Conservation (phyloP, 2,329 filamentous ascomycete species). For the Fusarium begoniae region DNA sequence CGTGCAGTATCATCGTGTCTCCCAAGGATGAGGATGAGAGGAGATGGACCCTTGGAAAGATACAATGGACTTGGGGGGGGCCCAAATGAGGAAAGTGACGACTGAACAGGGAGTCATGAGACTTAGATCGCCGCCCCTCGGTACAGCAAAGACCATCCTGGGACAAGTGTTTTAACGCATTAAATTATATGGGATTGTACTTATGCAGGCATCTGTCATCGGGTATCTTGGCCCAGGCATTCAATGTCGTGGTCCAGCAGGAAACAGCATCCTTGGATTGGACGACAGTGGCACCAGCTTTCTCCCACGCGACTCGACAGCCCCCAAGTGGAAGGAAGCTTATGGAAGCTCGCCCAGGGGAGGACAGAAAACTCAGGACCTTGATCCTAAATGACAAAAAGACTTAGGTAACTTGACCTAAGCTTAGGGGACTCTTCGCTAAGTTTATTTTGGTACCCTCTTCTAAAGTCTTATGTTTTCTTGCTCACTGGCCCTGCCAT, state of each 20-base stretch:
- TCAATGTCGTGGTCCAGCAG: slow-evolving; percentile 14
- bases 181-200: slow-evolving; percentile 4
- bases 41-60: slow-evolving; percentile 27
- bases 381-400: too few species aligned
- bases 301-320: slow-evolving; percentile 30
- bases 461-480: too few species aligned
- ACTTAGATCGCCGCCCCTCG: slow-evolving; percentile 28
- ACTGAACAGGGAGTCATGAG: slow-evolving; percentile 38
- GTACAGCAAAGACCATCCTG: slow-evolving; percentile 7
- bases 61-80: slow-evolving; percentile 1
- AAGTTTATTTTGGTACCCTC: too few species aligned
- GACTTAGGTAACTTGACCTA: too few species aligned
- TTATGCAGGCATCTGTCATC: background rate
- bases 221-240: slow-evolving; percentile 9
- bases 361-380: too few species aligned
- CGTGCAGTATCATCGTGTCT: background rate
- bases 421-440: too few species aligned
- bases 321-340: slow-evolving; percentile 17
- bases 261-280: slow-evolving; percentile 18
- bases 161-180: slow-evolving; percentile 6
- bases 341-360: slow-evolving; percentile 1
- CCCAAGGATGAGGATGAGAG: slow-evolving; percentile 6
- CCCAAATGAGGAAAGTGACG: slow-evolving; percentile 39
- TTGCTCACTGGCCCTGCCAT: background rate
- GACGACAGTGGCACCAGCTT: slow-evolving; percentile 21